Conservation (phyloP, 2,329 filamentous ascomycete genomes). For the Verticillium isaacii region DNA sequence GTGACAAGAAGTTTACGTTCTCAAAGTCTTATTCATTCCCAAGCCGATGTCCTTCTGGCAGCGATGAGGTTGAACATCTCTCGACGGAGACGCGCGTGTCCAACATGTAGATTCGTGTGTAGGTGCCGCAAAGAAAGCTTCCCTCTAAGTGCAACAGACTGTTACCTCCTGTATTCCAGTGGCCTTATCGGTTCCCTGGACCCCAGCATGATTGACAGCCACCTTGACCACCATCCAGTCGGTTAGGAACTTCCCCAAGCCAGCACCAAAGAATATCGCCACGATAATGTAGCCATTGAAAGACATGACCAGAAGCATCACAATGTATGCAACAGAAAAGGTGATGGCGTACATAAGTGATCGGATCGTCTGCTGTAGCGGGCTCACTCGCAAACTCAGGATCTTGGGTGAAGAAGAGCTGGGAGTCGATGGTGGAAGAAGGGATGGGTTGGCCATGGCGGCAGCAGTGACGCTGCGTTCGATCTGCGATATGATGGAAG, state of each 20-base stretch:
- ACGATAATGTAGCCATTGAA: constrained; percentile 9
- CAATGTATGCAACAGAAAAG: constrained; percentile 4
- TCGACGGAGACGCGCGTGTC: no score
- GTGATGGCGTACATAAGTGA: constrained; percentile 1
- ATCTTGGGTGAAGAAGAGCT: not conserved
- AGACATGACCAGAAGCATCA: constrained; percentile 7
- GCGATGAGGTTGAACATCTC: no score
- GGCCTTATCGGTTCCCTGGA: constrained; percentile 3
- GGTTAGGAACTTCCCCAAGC: constrained; percentile 46
- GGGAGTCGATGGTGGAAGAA: not conserved
- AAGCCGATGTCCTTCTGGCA: no score
- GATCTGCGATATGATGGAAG: not conserved
- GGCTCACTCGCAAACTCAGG: not conserved
- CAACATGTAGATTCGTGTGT: no score
- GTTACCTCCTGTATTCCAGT: constrained; percentile 36
- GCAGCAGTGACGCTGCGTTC: not conserved
- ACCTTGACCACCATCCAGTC: constrained; percentile 32
- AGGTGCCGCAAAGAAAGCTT: not conserved
- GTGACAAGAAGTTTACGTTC: no score
- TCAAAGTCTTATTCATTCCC: no score
- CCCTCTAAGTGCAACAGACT: constrained; percentile 31
- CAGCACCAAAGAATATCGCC: constrained; percentile 30
- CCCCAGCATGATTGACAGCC: constrained; percentile 22
- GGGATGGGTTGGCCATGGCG: not conserved
- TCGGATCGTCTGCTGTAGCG: constrained; percentile 1